Evolutionary conservation across 768 basidiomycete genomes (phyloP), one percentile per base, ranked within the genome.

Genomic region (Tylopilus plumbeoviolaceoides): DNA sequence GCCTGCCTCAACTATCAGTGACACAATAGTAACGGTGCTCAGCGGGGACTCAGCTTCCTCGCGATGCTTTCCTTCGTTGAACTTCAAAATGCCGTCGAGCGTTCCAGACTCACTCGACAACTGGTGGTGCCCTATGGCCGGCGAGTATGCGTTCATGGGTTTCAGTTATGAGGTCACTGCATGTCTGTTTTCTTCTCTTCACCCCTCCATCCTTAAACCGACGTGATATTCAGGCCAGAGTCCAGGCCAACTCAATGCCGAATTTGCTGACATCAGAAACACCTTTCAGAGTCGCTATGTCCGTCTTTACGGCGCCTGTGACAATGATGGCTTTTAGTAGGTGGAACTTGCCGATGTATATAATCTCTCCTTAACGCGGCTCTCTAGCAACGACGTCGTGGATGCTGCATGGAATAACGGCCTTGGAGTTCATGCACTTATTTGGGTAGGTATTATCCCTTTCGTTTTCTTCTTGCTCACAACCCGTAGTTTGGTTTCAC

Each of bases 131-230:
- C 65, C 78, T 49, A 63, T 70, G 36, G 69, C 70, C 50, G 80
- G 78, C 0, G 88, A 91, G 63, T 89, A 87, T 58, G 88, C 79
- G 0, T 90, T 90, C 63, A 69, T 89, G 46, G 88, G 87, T 0
- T 85, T 90, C 67, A 85, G 85, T 63, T 90, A 90, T 57, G 87
- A 87, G 59, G 75, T 89, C 20, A 79, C 82, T 41, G 74, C 71
- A 12, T 88, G 86, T 84, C 58, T 45, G 80, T 68, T 25, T 28
- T 44, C 2, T 4, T 35, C 36, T 12, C 40, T 14, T 30, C 30
- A 7, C 14, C 18, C 18, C 20, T 25, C 47, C 35, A 3, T 18
- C 30, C 42, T 7, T 8, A 38, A 33, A 46, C 46, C 63, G 48
- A 59, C 38, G 1, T n/a, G 11, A 9, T 18, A 30, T 5, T 27